Conservation (phyloP, 1,139 yeast species). For the Debaryomycetaceae sp. region DNA sequence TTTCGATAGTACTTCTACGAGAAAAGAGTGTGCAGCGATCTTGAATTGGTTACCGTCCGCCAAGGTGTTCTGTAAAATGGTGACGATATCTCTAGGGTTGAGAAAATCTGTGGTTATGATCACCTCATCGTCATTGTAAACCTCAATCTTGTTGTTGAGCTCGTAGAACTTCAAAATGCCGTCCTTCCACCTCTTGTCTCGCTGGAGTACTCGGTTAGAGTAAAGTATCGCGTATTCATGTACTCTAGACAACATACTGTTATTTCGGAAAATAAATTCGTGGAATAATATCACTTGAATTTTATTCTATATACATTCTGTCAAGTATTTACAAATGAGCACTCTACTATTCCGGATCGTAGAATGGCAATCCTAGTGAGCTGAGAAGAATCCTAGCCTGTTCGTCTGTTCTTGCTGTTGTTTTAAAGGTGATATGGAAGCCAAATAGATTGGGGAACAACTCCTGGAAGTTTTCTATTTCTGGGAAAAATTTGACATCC, state of each 20-base stretch:
- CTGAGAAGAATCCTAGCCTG: constrained; percentile 88
- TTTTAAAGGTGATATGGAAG: constrained; percentile 78
- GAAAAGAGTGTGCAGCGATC: constrained; percentile 12
- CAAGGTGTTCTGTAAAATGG: constrained; percentile 10
- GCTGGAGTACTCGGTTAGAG: constrained; percentile 46
- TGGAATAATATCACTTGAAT: background rate
- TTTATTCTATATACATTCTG: constrained; percentile 1
- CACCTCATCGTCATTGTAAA: constrained; percentile 34
- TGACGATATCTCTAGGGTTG: constrained; percentile 9
- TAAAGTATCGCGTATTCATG: constrained; percentile 25
- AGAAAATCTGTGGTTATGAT: constrained; percentile 36
- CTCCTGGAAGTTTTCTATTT: constrained; percentile 87
- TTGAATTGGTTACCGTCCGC: constrained; percentile 12
- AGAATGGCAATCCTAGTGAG: constrained; percentile 79
- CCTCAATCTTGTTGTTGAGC: constrained; percentile 45
- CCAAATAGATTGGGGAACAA: constrained; percentile 87
- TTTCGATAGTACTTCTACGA: constrained; percentile 14
- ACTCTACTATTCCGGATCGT: constrained; percentile 9
- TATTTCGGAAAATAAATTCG: constrained; percentile 1
- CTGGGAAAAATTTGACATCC: constrained; percentile 84
- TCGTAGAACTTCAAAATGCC: constrained; percentile 47
- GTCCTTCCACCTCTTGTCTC: constrained; percentile 53
- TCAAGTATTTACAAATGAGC: constrained; percentile 7
- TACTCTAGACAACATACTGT: constrained; percentile 7
- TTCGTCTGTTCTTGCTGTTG: constrained; percentile 85